phyloP scores from a whole-genome alignment of 805 yeast species.

The Metschnikowia arizonensis region DNA sequence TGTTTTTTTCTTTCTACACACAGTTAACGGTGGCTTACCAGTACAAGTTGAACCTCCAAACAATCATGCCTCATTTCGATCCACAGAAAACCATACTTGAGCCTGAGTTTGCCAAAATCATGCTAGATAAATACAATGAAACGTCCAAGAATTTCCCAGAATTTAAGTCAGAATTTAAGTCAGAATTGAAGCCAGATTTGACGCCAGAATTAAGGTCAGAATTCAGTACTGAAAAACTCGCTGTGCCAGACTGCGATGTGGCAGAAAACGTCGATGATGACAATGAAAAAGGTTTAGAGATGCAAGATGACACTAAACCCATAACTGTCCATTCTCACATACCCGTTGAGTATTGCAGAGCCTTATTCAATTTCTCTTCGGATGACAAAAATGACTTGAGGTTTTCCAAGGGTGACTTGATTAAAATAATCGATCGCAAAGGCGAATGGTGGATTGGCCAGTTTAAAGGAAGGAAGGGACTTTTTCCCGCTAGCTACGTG shows the following conservation, averaged over 20 bases:
- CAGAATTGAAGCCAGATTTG: neutral
- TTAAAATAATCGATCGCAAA: constrained; percentile 30
- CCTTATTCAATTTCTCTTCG: constrained; percentile 37
- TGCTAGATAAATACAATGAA: neutral
- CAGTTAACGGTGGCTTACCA: constrained; percentile 36
- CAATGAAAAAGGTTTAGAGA: neutral
- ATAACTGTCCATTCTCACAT: neutral
- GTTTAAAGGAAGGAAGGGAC: constrained; percentile 24
- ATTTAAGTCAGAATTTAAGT: neutral
- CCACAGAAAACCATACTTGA: constrained; percentile 3
- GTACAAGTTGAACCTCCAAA: constrained; percentile 20
- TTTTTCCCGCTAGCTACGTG: constrained; percentile 36
- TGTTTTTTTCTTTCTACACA: constrained; percentile 33
- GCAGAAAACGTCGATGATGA: neutral
- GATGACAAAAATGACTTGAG: constrained; percentile 40
- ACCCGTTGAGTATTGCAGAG: constrained; percentile 27
- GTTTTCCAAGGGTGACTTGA: constrained; percentile 41
- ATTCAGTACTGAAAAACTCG: neutral
- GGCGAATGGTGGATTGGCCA: constrained; percentile 40
- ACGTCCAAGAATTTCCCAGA: neutral
- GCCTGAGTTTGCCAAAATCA: neutral
- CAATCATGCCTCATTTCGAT: constrained; percentile 15
- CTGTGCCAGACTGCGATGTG: neutral
- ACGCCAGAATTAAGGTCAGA: neutral
- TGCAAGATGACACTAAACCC: neutral